Percentiles rank a stretch among this genome's conserved stretches.
Conservation (phyloP, 345 rosid genomes). For the Pistacia atlantica region DNA sequence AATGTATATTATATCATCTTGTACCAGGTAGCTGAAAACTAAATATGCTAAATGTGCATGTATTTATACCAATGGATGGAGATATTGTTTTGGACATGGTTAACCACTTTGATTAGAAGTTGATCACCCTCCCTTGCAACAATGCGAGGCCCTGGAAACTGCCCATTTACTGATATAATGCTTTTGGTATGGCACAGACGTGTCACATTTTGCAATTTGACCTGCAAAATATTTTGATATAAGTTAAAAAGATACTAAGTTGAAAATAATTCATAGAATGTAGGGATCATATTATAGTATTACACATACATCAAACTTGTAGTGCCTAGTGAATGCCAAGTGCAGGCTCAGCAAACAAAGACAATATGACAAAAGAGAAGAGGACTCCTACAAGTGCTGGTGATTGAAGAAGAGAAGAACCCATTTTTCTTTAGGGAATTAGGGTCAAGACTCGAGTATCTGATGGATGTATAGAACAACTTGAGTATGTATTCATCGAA, state of each 20-base stretch:
- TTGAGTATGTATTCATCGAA: neutral
- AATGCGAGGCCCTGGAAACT: constrained; percentile 56
- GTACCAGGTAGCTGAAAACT: no score
- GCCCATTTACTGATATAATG: constrained; percentile 61
- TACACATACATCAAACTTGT: constrained; percentile 61
- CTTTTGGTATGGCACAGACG: constrained; percentile 58
- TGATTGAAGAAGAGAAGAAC: constrained; percentile 7
- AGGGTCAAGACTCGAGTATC: neutral
- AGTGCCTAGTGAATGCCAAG: constrained; percentile 69
- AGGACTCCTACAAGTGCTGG: constrained; percentile 14
- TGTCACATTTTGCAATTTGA: constrained; percentile 46
- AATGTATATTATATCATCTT: neutral
- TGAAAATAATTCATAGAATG: neutral
- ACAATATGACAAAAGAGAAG: constrained; percentile 22
- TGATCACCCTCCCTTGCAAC: constrained; percentile 67
- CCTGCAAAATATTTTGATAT: constrained; percentile 22
- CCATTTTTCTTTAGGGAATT: neutral
- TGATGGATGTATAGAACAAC: neutral
- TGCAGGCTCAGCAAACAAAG: constrained; percentile 38
- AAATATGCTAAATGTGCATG: no score
- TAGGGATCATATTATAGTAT: neutral
- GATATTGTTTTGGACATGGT: constrained; percentile 52
- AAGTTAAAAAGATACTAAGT: neutral
- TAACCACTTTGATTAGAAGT: constrained; percentile 51
- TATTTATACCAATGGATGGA: constrained; percentile 57